These are phyloP conservation scores for Colletotrichum navitas DNA, from an alignment of 2,329 filamentous ascomycete genomes.

Conservation along the genomic window DNA sequence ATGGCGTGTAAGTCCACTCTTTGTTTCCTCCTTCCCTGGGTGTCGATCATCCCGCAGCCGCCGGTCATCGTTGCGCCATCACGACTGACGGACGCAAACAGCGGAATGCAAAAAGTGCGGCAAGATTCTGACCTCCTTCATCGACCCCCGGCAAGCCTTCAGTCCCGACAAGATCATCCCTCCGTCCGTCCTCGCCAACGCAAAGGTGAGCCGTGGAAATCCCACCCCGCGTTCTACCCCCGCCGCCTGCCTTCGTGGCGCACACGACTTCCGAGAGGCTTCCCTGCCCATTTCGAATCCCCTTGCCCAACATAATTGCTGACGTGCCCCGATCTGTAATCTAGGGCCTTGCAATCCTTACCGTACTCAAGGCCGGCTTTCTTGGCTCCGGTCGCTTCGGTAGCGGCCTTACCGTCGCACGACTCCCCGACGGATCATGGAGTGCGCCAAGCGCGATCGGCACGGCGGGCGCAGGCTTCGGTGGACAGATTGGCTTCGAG, in stretches of 20 bases:
- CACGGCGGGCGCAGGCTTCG: conserved; percentile 84
- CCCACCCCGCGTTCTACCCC: conserved; percentile 28
- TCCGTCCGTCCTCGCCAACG: conserved; percentile 86
- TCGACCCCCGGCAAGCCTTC: conserved; percentile 93
- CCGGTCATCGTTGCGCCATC: conserved; percentile 14
- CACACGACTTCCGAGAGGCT: conserved; percentile 17
- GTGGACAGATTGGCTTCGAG: conserved; percentile 89
- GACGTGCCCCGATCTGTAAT: conserved; percentile 24
- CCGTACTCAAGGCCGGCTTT: conserved; percentile 89
- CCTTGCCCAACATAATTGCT: conserved; percentile 3
- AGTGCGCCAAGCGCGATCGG: conserved; percentile 86
- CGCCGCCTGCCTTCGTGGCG: conserved; percentile 27
- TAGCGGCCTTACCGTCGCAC: conserved; percentile 84
- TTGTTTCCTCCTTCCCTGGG: conserved; percentile 23
- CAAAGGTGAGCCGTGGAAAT: conserved; percentile 73
- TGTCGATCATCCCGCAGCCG: conserved; percentile 43
- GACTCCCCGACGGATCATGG: conserved; percentile 82
- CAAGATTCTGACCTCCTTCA: conserved; percentile 94
- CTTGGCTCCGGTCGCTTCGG: conserved; percentile 86
- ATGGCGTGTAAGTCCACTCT: conserved; percentile 71
- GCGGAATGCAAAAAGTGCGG: conserved; percentile 98
- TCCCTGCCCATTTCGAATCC: conserved; percentile 2
- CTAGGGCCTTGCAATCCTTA: conserved; percentile 86
- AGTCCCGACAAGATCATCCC: conserved; percentile 98
- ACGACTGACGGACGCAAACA: conserved; percentile 54